Percentiles rank a stretch among this genome's conserved stretches.
Conservation (phyloP, 78 protist genomes). For the Isochrysis galbana region DNA sequence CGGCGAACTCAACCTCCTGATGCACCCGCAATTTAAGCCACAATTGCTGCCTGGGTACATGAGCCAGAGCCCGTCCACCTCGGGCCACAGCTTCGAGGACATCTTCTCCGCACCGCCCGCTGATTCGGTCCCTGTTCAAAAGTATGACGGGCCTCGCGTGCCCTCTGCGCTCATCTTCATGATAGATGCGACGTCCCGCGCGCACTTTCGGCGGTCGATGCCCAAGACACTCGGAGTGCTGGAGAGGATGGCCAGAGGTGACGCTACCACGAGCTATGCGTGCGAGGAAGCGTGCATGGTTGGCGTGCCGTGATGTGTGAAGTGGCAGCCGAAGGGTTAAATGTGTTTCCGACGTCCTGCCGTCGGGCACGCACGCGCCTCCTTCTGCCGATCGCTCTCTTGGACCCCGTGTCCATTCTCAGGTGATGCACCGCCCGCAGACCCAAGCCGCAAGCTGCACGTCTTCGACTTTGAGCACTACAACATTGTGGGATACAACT, state of each 20-base stretch:
- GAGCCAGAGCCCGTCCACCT: too few species aligned
- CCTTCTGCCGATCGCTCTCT: too few species aligned
- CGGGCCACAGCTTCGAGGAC: too few species aligned
- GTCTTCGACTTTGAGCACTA: background rate
- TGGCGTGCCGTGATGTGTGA: too few species aligned
- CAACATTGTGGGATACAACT: slow-evolving; percentile 2
- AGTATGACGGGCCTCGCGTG: background rate
- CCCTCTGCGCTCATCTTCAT: background rate
- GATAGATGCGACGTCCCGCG: background rate
- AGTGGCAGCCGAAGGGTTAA: too few species aligned
- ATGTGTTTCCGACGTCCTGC: too few species aligned
- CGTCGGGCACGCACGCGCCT: too few species aligned
- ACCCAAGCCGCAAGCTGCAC: background rate
- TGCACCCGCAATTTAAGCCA: background rate
- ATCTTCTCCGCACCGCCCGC: too few species aligned
- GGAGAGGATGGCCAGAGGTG: background rate
- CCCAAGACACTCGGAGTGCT: background rate
- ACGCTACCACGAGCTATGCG: background rate
- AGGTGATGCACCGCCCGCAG: too few species aligned
- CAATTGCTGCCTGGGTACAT: background rate
- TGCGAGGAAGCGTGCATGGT: too few species aligned
- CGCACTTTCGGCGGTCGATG: slow-evolving; percentile 4
- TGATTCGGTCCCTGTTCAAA: too few species aligned
- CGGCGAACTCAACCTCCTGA: background rate
- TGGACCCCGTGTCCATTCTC: too few species aligned